Percentiles rank a stretch among this genome's conserved stretches.
Conservation (phyloP, 306 rosid species). For the Rosa multiflora region DNA sequence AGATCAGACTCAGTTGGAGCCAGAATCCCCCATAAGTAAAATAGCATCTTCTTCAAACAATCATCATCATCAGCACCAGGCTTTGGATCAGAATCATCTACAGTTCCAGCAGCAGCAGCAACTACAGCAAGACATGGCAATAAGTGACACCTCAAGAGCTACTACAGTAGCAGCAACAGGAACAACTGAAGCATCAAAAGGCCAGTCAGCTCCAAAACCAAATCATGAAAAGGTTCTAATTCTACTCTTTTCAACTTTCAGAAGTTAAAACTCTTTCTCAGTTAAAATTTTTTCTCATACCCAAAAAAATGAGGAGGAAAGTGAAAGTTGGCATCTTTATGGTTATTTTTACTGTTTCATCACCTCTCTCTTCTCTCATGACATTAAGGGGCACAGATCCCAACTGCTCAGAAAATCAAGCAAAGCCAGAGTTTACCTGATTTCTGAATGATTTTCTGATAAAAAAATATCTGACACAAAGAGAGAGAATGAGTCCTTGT, state of each 20-base stretch:
- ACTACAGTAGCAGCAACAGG: slow-evolving; percentile 15
- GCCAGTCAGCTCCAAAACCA: slow-evolving; percentile 62
- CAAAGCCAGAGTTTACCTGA: slow-evolving; percentile 61
- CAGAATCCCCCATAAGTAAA: slow-evolving; percentile 73
- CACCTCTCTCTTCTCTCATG: slow-evolving; percentile 26
- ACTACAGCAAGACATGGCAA: slow-evolving; percentile 50
- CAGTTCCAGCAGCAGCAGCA: slow-evolving; percentile 38
- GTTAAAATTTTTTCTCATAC: slow-evolving; percentile 10
- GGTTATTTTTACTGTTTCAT: slow-evolving; percentile 35
- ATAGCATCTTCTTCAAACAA: slow-evolving; percentile 59
- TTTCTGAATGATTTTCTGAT: slow-evolving; percentile 78
- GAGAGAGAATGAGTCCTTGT: slow-evolving; percentile 31
- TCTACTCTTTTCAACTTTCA: not conserved
- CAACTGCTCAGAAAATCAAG: slow-evolving; percentile 69
- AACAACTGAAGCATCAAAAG: slow-evolving; percentile 42
- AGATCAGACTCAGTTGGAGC: slow-evolving; percentile 55
- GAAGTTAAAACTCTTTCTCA: no score
- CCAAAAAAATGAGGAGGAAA: slow-evolving; percentile 50
- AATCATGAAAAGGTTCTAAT: slow-evolving; percentile 64
- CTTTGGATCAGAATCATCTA: slow-evolving; percentile 48
- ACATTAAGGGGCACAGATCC: slow-evolving; percentile 73
- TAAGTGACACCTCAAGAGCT: slow-evolving; percentile 42
- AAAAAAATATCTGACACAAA: slow-evolving; percentile 51
- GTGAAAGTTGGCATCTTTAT: slow-evolving; percentile 44
- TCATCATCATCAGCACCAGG: slow-evolving; percentile 36